Conservation (phyloP, 148 eudicot genomes). For the Vaccinium macrocarpon region DNA sequence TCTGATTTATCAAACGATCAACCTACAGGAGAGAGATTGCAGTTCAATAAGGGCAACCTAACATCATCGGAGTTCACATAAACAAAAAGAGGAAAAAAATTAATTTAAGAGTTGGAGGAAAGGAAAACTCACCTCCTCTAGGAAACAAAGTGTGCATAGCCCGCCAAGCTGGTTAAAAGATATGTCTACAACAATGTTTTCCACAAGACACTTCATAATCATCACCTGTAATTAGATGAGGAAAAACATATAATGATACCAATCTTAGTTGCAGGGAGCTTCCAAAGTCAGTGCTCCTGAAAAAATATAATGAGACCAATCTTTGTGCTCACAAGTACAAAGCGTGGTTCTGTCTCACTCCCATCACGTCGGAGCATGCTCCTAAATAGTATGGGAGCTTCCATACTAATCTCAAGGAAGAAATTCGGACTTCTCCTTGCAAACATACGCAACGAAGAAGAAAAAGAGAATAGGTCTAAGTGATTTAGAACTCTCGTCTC, state of each 20-base stretch:
- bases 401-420: too few relatives aligned
- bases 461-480: too few relatives aligned
- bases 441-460: too few relatives aligned
- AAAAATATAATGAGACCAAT: too few relatives aligned
- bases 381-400: too few relatives aligned
- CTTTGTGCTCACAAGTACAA: too few relatives aligned
- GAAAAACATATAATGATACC: background rate
- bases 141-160: constrained; percentile 78
- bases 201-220: constrained; percentile 73
- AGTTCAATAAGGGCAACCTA: background rate
- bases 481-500: too few relatives aligned
- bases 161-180: constrained; percentile 84
- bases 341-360: too few relatives aligned
- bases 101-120: background rate
- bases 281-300: too few relatives aligned
- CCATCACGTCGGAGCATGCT: too few relatives aligned
- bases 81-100: background rate
- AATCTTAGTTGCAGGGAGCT: too few relatives aligned
- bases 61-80: background rate
- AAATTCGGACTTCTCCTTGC: too few relatives aligned
- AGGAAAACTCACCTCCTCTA: constrained; percentile 53
- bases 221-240: constrained; percentile 51
- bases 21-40: constrained; percentile 43
- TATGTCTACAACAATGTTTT: constrained; percentile 75
- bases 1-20: constrained; percentile 70